Conservation (phyloP, 2,329 filamentous ascomycete genomes). For the Cercospora zeae-maydis region DNA sequence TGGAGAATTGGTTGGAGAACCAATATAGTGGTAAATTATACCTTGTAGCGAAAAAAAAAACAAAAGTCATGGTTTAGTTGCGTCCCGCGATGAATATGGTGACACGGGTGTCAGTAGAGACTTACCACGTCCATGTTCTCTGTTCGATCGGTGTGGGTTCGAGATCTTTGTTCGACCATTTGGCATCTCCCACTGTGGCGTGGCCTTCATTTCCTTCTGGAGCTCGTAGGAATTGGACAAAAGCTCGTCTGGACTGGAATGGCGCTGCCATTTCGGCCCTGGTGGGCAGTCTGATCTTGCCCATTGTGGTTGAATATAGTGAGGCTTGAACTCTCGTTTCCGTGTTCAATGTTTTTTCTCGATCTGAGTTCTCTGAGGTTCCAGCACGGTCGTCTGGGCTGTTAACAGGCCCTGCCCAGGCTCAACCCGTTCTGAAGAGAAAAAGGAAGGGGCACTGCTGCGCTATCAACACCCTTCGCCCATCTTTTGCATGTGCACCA, state of each 20-base stretch:
- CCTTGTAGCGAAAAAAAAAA: neutral
- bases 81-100: too few relatives aligned
- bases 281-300: neutral
- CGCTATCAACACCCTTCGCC: neutral
- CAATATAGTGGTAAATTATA: neutral
- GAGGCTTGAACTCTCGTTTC: neutral
- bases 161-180: slow-evolving; percentile 33
- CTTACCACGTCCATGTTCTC: slow-evolving; percentile 23
- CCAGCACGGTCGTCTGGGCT: too few relatives aligned
- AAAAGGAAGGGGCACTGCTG: neutral
- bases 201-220: neutral
- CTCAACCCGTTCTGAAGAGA: neutral
- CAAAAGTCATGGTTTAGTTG: too few relatives aligned
- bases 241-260: neutral
- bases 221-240: neutral
- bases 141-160: slow-evolving; percentile 24
- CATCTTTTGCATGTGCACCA: neutral
- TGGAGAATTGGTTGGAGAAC: neutral
- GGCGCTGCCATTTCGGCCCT: neutral
- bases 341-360: too few relatives aligned
- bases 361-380: too few relatives aligned
- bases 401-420: neutral
- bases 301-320: neutral
- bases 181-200: slow-evolving; percentile 2
- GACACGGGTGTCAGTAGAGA: too few relatives aligned